Conservation (phyloP, 148 eudicot genomes). For the Nyssa sinensis region DNA sequence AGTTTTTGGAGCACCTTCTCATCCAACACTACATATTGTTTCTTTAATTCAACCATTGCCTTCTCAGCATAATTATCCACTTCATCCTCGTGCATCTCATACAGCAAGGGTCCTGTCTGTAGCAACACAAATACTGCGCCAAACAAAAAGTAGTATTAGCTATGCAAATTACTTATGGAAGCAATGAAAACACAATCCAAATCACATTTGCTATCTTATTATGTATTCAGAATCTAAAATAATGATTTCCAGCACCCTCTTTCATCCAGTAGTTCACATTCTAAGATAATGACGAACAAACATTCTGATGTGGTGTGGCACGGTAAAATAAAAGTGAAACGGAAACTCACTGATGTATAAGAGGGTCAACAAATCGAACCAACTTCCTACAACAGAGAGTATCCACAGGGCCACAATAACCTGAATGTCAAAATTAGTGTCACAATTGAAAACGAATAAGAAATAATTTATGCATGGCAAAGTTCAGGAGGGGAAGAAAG, state of each 20-base stretch:
- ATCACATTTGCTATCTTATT: background rate
- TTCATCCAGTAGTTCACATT: too few relatives aligned
- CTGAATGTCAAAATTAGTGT: slow-evolving; percentile 19
- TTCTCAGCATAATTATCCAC: slow-evolving; percentile 34
- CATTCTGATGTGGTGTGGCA: background rate
- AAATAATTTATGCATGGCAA: background rate
- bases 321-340: background rate
- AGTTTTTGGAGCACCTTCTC: slow-evolving; percentile 34
- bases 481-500: background rate
- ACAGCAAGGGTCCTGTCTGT: slow-evolving; percentile 32
- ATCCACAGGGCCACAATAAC: slow-evolving; percentile 27
- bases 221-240: background rate
- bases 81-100: slow-evolving; percentile 34
- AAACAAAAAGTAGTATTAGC: background rate
- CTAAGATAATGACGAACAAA: too few relatives aligned
- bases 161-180: background rate
- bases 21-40: slow-evolving; percentile 27
- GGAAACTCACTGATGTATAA: slow-evolving; percentile 31
- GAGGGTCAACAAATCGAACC: slow-evolving; percentile 40
- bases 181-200: background rate
- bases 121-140: slow-evolving; percentile 31
- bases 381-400: slow-evolving; percentile 31
- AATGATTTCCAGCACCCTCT: background rate
- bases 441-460: background rate
- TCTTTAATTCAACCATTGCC: slow-evolving; percentile 26